Evolutionary conservation across 208 protist genomes (phyloP).

Genomic region (Trichomonas tenax): DNA sequence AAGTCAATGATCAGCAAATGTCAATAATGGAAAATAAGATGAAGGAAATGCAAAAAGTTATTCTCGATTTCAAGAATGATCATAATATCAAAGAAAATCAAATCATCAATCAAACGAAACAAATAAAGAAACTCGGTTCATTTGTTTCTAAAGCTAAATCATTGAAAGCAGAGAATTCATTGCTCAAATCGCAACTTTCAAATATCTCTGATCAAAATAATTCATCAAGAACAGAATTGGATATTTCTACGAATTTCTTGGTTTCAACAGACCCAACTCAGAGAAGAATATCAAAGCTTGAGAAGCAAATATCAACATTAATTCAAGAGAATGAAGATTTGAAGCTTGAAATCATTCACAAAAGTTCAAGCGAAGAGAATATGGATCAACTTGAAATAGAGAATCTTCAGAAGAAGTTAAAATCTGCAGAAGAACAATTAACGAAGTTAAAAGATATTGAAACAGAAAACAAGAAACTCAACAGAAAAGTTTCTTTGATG

Average conservation of each 20-base stretch:
- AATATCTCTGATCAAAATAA: background rate
- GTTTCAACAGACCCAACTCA: background rate
- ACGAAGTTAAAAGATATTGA: background rate
- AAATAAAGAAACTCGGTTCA: background rate
- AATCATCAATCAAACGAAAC: background rate
- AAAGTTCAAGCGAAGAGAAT: background rate
- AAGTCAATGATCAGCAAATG: background rate
- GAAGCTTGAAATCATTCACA: background rate
- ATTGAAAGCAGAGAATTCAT: background rate
- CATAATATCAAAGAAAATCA: background rate
- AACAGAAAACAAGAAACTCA: background rate
- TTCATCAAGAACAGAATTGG: background rate
- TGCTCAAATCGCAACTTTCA: background rate
- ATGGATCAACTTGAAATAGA: background rate
- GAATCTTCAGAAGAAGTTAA: background rate
- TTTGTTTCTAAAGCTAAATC: background rate
- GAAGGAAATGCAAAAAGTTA: background rate
- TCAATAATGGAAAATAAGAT: background rate
- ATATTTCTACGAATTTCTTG: background rate
- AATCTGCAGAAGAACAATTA: background rate
- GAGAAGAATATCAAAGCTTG: background rate
- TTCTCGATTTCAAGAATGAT: background rate
- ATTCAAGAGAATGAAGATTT: background rate
- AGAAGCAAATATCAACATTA: background rate
- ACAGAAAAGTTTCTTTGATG: background rate